Evolutionary conservation across 768 basidiomycete species (phyloP).

Genomic region (Lyophyllum decastes): DNA sequence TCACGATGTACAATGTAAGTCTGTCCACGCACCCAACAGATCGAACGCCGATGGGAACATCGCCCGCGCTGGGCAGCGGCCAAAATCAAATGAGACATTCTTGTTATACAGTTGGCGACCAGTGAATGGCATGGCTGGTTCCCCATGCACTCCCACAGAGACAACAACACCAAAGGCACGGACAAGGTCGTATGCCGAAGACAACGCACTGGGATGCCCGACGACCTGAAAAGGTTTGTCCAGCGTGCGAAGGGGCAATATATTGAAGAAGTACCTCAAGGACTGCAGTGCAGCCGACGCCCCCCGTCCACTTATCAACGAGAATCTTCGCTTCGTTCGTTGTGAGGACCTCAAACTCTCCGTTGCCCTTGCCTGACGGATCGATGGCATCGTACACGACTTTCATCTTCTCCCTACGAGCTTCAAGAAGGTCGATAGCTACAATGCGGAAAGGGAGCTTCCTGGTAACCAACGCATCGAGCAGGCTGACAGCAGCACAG

Average conservation of each 20-base stretch:
- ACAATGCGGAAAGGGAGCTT: conserved; percentile 55
- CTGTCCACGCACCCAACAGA: conserved; percentile 45
- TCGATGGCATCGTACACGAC: conserved; percentile 56
- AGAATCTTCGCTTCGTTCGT: conserved; percentile 53
- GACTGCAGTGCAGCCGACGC: conserved; percentile 62
- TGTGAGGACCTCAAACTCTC: conserved; percentile 50
- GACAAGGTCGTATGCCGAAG: conserved; percentile 69
- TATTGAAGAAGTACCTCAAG: conserved; percentile 53
- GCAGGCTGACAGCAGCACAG: conserved; percentile 63
- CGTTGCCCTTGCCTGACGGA: conserved; percentile 41
- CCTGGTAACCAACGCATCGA: conserved; percentile 56
- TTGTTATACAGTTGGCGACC: conserved; percentile 67
- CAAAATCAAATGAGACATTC: conserved; percentile 80
- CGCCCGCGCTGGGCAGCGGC: conserved; percentile 77
- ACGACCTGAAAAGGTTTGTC: conserved; percentile 52
- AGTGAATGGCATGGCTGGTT: conserved; percentile 53
- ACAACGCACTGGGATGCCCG: conserved; percentile 64
- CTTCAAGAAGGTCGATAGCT: conserved; percentile 61
- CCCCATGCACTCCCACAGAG: conserved; percentile 75
- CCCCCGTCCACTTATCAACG: conserved; percentile 53
- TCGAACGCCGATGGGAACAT: conserved; percentile 75
- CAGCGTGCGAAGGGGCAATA: neutral
- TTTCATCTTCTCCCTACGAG: conserved; percentile 59
- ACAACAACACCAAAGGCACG: conserved; percentile 74
- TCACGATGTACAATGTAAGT: neutral